Evolutionary conservation across 345 rosid genomes (phyloP).

Genomic region (Capsella bursapastoris): DNA sequence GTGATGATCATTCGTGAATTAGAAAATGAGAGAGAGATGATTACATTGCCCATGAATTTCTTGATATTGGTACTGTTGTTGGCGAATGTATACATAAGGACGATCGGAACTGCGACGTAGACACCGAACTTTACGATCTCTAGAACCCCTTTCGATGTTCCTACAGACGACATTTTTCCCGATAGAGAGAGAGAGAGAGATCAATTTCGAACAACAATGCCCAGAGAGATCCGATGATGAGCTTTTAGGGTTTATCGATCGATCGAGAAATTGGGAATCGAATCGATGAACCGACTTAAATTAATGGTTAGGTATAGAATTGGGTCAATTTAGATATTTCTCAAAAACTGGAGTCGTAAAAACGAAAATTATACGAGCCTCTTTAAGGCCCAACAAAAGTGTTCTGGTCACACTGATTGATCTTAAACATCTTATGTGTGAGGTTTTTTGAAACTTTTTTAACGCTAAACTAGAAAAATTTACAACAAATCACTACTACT

Average conservation of each 20-base stretch:
- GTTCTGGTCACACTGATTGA: too few species aligned
- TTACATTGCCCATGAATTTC: slow-evolving; percentile 86
- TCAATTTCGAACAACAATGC: background rate
- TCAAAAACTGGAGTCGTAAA: too few species aligned
- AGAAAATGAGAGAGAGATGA: slow-evolving; percentile 10
- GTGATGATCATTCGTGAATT: background rate
- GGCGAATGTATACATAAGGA: slow-evolving; percentile 84
- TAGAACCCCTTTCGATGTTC: slow-evolving; percentile 75
- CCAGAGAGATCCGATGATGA: slow-evolving; percentile 1
- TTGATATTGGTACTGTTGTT: slow-evolving; percentile 79
- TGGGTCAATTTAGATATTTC: too few species aligned
- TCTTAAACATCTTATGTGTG: too few species aligned
- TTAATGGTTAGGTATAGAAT: too few species aligned
- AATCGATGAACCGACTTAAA: too few species aligned
- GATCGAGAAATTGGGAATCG: slow-evolving; percentile 22
- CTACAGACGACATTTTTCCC: slow-evolving; percentile 62
- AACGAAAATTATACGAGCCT: too few species aligned
- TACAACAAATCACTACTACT: slow-evolving; percentile 9
- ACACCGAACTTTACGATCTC: slow-evolving; percentile 87
- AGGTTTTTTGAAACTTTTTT: too few species aligned
- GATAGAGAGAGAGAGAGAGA: slow-evolving; percentile 1
- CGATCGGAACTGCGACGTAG: slow-evolving; percentile 68
- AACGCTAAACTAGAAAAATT: background rate
- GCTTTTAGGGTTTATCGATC: slow-evolving; percentile 26
- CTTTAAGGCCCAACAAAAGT: too few species aligned